Percentiles rank a stretch among this genome's conserved stretches.
Conservation (phyloP, 495 filamentous ascomycete species). For the Aspergillus hancockii region DNA sequence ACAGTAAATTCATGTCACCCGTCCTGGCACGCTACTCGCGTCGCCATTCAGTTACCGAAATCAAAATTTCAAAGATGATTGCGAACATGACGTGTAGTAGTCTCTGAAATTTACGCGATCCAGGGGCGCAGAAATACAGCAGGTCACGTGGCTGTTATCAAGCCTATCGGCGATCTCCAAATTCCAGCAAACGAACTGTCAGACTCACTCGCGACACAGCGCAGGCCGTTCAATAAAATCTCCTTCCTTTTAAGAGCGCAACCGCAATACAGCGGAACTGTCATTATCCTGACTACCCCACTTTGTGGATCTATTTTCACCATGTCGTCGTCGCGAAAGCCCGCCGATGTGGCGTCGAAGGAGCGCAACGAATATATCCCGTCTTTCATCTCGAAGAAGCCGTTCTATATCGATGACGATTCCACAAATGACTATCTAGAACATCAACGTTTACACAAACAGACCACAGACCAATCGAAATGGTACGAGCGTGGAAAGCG, state of each 20-base stretch:
- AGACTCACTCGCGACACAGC: constrained; percentile 1
- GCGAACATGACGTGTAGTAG: constrained; percentile 16
- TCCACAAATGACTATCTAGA: constrained; percentile 87
- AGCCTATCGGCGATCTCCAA: constrained; percentile 8
- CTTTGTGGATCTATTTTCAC: constrained; percentile 2
- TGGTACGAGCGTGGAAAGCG: constrained; percentile 90
- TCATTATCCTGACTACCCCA: neutral
- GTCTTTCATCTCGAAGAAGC: constrained; percentile 95
- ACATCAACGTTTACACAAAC: constrained; percentile 87
- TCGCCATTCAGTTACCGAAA: neutral
- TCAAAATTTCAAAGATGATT: neutral
- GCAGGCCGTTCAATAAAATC: neutral
- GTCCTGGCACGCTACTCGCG: neutral
- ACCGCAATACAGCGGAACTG: constrained; percentile 5
- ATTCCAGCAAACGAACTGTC: constrained; percentile 1
- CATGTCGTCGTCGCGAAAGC: constrained; percentile 57
- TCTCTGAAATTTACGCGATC: constrained; percentile 18
- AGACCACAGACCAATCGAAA: constrained; percentile 63
- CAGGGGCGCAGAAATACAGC: constrained; percentile 31
- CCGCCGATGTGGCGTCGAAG: constrained; percentile 56
- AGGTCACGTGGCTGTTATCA: constrained; percentile 31
- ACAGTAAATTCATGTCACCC: constrained; percentile 14
- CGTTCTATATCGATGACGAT: constrained; percentile 90
- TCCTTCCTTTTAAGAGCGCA: neutral
- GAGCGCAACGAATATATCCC: constrained; percentile 99